Conservation (phyloP, 208 protist genomes). For the Crithidia brevicula region DNA sequence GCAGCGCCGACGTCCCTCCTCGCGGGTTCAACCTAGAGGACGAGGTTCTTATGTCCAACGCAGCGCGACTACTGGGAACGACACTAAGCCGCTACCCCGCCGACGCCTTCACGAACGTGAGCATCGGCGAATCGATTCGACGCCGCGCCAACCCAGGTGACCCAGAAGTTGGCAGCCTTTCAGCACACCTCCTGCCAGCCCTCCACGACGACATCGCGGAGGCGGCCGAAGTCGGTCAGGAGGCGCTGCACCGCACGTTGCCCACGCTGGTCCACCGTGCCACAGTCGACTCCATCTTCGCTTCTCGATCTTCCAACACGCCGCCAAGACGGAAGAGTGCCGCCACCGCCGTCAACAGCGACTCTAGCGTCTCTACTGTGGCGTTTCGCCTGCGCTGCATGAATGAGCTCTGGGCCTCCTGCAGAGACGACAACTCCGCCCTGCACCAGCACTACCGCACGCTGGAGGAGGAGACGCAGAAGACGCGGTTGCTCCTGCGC, state of each 20-base stretch:
- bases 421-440: slow-evolving; percentile 76
- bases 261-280: slow-evolving; percentile 74
- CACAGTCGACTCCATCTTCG: slow-evolving; percentile 77
- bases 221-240: slow-evolving; percentile 66
- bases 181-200: slow-evolving; percentile 52
- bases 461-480: slow-evolving; percentile 57
- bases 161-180: slow-evolving; percentile 20
- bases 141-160: slow-evolving; percentile 42
- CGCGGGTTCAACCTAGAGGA: slow-evolving; percentile 56
- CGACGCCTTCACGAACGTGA: slow-evolving; percentile 53
- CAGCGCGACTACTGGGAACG: slow-evolving; percentile 69
- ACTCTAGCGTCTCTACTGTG: slow-evolving; percentile 72
- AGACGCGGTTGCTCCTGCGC: slow-evolving; percentile 59
- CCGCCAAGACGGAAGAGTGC: slow-evolving; percentile 53
- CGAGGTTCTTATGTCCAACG: slow-evolving; percentile 59
- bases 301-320: slow-evolving; percentile 45
- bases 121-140: slow-evolving; percentile 51
- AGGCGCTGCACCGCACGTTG: slow-evolving; percentile 36
- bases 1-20: slow-evolving; percentile 13
- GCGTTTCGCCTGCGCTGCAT: slow-evolving; percentile 83
- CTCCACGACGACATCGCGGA: slow-evolving; percentile 70
- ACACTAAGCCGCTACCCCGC: slow-evolving; percentile 74
- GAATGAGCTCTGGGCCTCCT: slow-evolving; percentile 78
- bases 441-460: slow-evolving; percentile 82
- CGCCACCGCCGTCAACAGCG: slow-evolving; percentile 34